Evolutionary conservation across 2,329 filamentous ascomycete species (phyloP).

Genomic region (Emydomyces testavorans): DNA sequence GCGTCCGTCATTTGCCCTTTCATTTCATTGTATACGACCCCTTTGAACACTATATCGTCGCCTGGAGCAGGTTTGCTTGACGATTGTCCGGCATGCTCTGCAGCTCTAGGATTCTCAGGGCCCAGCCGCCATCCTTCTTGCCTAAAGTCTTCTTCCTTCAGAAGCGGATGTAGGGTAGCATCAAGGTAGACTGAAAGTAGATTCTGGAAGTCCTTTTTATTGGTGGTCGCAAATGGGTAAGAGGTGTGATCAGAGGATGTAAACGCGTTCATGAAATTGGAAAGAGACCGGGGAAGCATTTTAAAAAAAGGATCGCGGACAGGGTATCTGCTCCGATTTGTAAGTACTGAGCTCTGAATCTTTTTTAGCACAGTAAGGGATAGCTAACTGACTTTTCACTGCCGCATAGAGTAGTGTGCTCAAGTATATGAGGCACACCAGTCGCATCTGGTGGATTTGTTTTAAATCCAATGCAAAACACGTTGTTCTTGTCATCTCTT

Average conservation of each 20-base stretch:
- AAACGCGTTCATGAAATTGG: slow-evolving; percentile 99
- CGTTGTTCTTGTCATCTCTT: slow-evolving; percentile 94
- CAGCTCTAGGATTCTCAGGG: slow-evolving; percentile 67
- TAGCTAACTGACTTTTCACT: slow-evolving; percentile 61
- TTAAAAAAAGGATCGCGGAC: slow-evolving; percentile 99
- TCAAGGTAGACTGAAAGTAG: slow-evolving; percentile 94
- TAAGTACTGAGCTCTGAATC: background rate
- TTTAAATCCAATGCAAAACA: slow-evolving; percentile 98
- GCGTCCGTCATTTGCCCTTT: slow-evolving; percentile 98
- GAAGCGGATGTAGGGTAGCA: slow-evolving; percentile 75
- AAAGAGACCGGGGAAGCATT: slow-evolving; percentile 95
- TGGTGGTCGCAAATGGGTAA: slow-evolving; percentile 96
- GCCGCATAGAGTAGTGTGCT: slow-evolving; percentile 93
- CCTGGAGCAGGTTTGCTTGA: slow-evolving; percentile 13
- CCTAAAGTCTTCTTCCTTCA: slow-evolving; percentile 83
- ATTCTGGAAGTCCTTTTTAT: slow-evolving; percentile 88
- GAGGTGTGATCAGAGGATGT: slow-evolving; percentile 93
- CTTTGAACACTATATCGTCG: slow-evolving; percentile 66
- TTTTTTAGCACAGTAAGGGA: background rate
- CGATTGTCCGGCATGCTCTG: slow-evolving; percentile 37
- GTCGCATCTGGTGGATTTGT: slow-evolving; percentile 96
- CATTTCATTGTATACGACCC: slow-evolving; percentile 99
- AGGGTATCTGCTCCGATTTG: slow-evolving; percentile 55
- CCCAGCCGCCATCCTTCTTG: slow-evolving; percentile 97
- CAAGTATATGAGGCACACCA: slow-evolving; percentile 89